These are phyloP conservation scores for Backusella tuberculispora DNA, from an alignment of 192 early-diverging fungal species.

Conservation along the genomic window DNA sequence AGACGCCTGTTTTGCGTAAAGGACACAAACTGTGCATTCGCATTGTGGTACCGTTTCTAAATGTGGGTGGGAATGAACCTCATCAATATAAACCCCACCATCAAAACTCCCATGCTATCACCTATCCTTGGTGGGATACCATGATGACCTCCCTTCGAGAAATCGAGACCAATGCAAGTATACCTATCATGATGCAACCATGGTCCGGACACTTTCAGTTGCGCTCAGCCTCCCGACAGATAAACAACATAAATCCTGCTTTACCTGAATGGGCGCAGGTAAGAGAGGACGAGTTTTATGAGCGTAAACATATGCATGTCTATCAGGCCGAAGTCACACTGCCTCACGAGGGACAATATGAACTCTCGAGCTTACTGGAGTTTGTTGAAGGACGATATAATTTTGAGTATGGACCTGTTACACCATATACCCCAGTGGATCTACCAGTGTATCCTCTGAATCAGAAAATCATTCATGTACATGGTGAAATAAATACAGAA, in stretches of 20 bases:
- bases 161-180: constrained; percentile 14
- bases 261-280: constrained; percentile 22
- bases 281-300: not conserved
- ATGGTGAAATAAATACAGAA: not conserved
- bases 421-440: constrained; percentile 39
- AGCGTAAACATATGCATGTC: constrained; percentile 45
- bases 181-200: constrained; percentile 27
- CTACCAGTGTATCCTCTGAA: constrained; percentile 30
- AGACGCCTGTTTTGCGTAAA: not conserved
- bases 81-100: constrained; percentile 20
- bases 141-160: constrained; percentile 22
- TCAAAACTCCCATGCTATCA: not conserved
- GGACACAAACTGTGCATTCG: constrained; percentile 47
- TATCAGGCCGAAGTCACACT: constrained; percentile 53
- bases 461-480: constrained; percentile 5
- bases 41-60: constrained; percentile 44
- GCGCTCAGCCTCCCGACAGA: not conserved
- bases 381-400: constrained; percentile 53
- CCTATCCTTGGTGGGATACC: constrained; percentile 33
- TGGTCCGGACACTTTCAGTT: constrained; percentile 25
- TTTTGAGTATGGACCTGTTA: constrained; percentile 43
- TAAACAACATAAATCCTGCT: not conserved
- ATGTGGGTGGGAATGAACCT: not conserved
- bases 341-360: constrained; percentile 45
- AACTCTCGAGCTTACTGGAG: constrained; percentile 43